Evolutionary conservation across 140 eudicot species (phyloP), one percentile per base, ranked within the genome.

Genomic region (Oenanthe javanica): DNA sequence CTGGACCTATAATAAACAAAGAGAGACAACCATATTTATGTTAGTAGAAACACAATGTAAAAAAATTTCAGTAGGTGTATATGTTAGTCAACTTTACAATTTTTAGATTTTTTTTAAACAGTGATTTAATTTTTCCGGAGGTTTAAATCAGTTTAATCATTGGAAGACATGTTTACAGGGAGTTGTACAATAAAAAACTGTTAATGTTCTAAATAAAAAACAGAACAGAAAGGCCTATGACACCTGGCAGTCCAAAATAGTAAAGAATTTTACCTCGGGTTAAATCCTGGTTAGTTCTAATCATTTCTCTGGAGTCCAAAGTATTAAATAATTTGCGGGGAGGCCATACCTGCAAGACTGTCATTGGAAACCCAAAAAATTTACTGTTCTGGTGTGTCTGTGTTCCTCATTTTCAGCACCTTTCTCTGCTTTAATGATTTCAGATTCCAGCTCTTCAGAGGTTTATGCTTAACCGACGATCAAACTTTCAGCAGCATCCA

Each of bases 401-500:
- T 72, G 13, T 47, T 46, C 16, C 18, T 74, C 49, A 23, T 75
- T 25, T 75, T 75, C 14, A 49, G 79, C 21, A 23, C 78, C 76
- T 38, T 47, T 46, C 23, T 47, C 18, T 23, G 59, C 40, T 50
- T 75, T 36, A 36, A 14, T 48, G 11, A n/a, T 86, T 31, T 52
- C 88, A 94, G 98, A 96, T 94, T 72, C 98, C 98, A 16, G 97
- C 98, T 55, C 79, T 94, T 59, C 98, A 94, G 84, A 89, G 98
- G 79, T 94, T 89, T 81, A 89, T 95, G 97, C 97, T 88, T 81
- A 92, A 87, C 83, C 87, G 97, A 10, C 89, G 97, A 49, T 86
- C 97, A 57, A 93, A 93, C 81, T 87, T 94, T 83, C 99, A 89
- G 91, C 99, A 95, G 77, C 96, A 90, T 79, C 96, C 98, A 63